These are phyloP conservation scores for Meyerozyma smithsonii DNA, from an alignment of 1,139 yeast genomes.

Conservation along the genomic window DNA sequence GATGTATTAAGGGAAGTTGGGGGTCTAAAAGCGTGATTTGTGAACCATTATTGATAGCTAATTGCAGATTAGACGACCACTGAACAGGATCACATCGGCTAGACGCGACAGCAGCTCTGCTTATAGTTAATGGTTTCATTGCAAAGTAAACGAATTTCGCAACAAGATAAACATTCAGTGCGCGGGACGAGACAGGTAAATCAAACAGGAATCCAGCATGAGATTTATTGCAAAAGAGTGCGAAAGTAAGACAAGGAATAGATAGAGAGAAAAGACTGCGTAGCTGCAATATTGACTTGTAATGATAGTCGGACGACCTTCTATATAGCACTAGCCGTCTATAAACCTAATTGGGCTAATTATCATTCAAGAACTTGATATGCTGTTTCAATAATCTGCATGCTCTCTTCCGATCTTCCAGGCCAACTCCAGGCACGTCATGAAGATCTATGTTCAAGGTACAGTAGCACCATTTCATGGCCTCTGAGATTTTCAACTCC, in stretches of 20 bases:
- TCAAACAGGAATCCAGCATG: too few species aligned
- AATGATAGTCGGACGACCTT: too few species aligned
- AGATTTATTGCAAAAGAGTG: too few species aligned
- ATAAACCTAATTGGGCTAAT: not conserved
- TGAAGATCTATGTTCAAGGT: slow-evolving; percentile 17
- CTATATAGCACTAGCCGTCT: not conserved
- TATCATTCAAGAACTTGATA: slow-evolving; percentile 17
- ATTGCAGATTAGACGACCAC: slow-evolving; percentile 34
- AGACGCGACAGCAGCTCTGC: slow-evolving; percentile 20
- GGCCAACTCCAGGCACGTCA: slow-evolving; percentile 18
- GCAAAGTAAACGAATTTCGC: slow-evolving; percentile 4
- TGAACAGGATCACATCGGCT: slow-evolving; percentile 29
- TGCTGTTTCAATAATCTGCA: slow-evolving; percentile 25
- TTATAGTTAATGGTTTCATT: slow-evolving; percentile 19
- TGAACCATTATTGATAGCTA: slow-evolving; percentile 33
- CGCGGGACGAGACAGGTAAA: not conserved
- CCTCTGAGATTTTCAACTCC: slow-evolving; percentile 23
- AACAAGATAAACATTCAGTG: not conserved
- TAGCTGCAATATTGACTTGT: too few species aligned
- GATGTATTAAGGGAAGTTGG: slow-evolving; percentile 32
- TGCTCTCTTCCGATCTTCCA: slow-evolving; percentile 19
- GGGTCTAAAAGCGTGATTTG: slow-evolving; percentile 37
- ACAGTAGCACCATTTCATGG: slow-evolving; percentile 28
- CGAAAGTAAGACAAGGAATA: too few species aligned
- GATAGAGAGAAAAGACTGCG: too few species aligned